A percentile compares a stretch with the other conserved stretches of the same genome.
phyloP scores from a whole-genome alignment of 192 early-diverging fungal species.

The Entomortierella parvispora region DNA sequence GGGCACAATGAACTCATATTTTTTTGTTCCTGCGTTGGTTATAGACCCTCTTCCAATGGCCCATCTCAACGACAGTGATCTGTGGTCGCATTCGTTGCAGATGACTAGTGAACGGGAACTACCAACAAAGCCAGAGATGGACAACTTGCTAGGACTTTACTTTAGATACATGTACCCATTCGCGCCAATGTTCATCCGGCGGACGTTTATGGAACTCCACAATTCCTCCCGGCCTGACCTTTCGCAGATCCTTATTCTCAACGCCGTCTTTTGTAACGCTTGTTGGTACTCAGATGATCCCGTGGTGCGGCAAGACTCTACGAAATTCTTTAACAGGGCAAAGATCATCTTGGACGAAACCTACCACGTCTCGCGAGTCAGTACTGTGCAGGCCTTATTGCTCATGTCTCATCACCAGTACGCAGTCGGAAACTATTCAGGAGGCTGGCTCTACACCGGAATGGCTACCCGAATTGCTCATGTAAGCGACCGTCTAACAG shows the following conservation, averaged over 20 bases:
- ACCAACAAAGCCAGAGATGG: conserved; percentile 68
- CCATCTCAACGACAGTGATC: conserved; percentile 48
- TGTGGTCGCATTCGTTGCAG: conserved; percentile 52
- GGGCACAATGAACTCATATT: neutral
- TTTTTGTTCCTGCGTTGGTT: neutral
- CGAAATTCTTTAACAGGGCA: conserved; percentile 74
- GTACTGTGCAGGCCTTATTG: conserved; percentile 73
- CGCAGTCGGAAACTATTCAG: conserved; percentile 71
- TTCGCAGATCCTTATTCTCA: conserved; percentile 59
- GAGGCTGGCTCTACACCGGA: conserved; percentile 79
- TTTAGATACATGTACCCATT: conserved; percentile 78
- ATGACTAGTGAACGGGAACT: conserved; percentile 57
- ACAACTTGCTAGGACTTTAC: conserved; percentile 69
- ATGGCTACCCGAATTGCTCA: conserved; percentile 66
- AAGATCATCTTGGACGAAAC: conserved; percentile 77
- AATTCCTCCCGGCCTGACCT: conserved; percentile 43
- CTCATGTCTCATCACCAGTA: conserved; percentile 77
- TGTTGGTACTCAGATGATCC: conserved; percentile 59
- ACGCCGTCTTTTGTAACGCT: conserved; percentile 66
- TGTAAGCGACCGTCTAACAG: conserved; percentile 14
- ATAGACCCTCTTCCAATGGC: conserved; percentile 51
- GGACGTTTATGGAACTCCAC: conserved; percentile 45
- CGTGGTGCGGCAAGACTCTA: conserved; percentile 47
- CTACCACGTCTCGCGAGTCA: conserved; percentile 67
- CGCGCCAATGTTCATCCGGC: conserved; percentile 75